Evolutionary conservation across 2,329 filamentous ascomycete species (phyloP), one percentile per base, ranked within the genome.

Genomic region (Colletotrichum lentis): DNA sequence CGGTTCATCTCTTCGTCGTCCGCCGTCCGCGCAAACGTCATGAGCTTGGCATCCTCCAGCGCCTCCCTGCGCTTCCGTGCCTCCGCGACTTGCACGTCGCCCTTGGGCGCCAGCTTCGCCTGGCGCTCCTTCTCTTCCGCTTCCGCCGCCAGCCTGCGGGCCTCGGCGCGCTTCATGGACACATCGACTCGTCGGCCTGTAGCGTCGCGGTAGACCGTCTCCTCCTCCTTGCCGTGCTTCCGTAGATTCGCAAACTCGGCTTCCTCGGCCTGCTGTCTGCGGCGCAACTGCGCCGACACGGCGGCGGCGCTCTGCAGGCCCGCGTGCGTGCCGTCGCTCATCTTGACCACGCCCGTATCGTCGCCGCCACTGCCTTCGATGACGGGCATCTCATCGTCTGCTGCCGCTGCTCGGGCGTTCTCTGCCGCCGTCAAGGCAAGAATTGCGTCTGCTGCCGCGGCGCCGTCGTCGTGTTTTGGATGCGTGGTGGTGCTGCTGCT

Each of bases 131-230:
- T 89, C 58, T 89, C 88, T 74, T 94, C 90, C 0, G 90, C 91
- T 72, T 91, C 93, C 5, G 78, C 77, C 1, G 82, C 84, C 11
- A 79, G 79, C 57, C 88, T 87, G n/a, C 93, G 86, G 58, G 92
- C 91, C 78, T 97, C 94, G 22, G 93, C 94, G 27, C 94, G 87
- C 78, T 93, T 93, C 91, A 97, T 93, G 20, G 90, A 90, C 27
- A 98, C 88, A 75, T 99, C 97, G 71, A 99, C 94, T 63, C 97
- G 90, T n/a, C 94, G 87, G 14, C 96, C 96, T 3, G 92, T 96
- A 12, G 96, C 96, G 79, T 99, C 96, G 73, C 96, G 91, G 77
- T 98, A 97, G 27, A 97, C 94, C 0, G 95, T 97, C 79, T 97
- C 93, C 73, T 90, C 86, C 39, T 87, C 86, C 65, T 82, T 80